These are phyloP conservation scores for Solanum verrucosum DNA, from an alignment of 257 asterid species.

Conservation along the genomic window DNA sequence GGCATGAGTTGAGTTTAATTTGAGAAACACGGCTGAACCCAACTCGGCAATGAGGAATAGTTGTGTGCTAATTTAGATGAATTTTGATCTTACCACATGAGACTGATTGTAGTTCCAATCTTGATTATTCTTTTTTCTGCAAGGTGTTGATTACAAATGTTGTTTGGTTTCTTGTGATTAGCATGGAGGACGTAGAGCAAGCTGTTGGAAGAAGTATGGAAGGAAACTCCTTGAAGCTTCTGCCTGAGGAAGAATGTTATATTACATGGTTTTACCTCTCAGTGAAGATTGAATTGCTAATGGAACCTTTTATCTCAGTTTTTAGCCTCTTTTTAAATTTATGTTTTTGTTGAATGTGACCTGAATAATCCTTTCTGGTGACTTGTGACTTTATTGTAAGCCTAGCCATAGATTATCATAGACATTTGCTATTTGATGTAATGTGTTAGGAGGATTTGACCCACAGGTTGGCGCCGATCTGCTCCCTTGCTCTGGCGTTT, in stretches of 20 bases:
- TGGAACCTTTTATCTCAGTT: conserved; percentile 27
- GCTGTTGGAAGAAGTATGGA: conserved; percentile 33
- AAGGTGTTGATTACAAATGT: not conserved
- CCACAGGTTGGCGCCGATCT: conserved; percentile 20
- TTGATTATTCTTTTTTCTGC: not conserved
- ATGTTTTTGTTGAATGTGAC: conserved; percentile 23
- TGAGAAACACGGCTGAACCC: not conserved
- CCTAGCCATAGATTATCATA: conserved; percentile 27
- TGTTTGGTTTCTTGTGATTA: conserved; percentile 21
- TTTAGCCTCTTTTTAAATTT: conserved; percentile 19
- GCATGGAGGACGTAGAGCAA: conserved; percentile 30
- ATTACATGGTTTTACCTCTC: conserved; percentile 27
- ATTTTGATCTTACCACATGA: not conserved
- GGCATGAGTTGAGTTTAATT: not conserved
- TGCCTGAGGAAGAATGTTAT: conserved; percentile 16
- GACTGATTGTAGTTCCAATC: not conserved
- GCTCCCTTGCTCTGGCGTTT: conserved; percentile 26
- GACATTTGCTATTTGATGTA: conserved; percentile 27
- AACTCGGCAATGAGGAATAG: not conserved
- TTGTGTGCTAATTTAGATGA: not conserved
- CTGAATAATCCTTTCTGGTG: conserved; percentile 29
- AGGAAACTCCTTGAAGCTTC: conserved; percentile 16
- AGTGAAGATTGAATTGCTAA: conserved; percentile 18
- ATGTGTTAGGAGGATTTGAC: conserved; percentile 47
- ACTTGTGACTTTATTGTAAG: conserved; percentile 28